Base-by-base conservation (phyloP, 257 asterid species). In the Pogostemon cablin region DNA sequence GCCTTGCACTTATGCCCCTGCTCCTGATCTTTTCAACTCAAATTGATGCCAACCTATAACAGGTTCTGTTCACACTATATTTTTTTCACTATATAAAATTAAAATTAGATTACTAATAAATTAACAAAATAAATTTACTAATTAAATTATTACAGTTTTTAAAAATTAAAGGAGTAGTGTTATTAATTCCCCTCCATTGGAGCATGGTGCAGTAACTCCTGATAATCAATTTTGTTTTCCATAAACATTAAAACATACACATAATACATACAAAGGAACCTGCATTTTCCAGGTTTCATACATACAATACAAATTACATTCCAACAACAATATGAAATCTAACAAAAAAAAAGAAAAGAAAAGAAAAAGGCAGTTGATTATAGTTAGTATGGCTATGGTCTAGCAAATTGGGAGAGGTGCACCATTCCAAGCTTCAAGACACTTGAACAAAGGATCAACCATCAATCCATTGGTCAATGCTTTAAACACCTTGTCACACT, bases 371-470 rank as follows among this genome's bases (percentile, higher is more conserved):
- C 32, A 25, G 1, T 25, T 25, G 32, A 25, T 25, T 25, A 25
- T 25, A 25, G 32, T 25, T 25, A 25, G 32, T 25, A 25, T 25
- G 20, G 2, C 25, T 4, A 4, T 41, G 7, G 5, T 4, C 72
- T 83, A 80, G 58, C 86, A 80, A 37, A 81, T 85, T 0, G 90
- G 90, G 55, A 79, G 83, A 65, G 90, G 90, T 0, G 73, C 79
- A 25, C 90, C 88, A 77, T 81, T 79, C 90, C 90, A 86, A 3
- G 79, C 83, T 68, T 86, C 79, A 17, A 86, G 81, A 61, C 90
- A 86, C 38, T 81, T 69, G 81, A 86, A 72, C 86, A 83, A 67
- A 5, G 90, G 88, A 86, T 83, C 90, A 48, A 86, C 81, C 17
- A 86, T 37, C 44, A 79, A 7, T 0, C 88, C 88, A 38, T 81